Conservation (phyloP, 306 rosid genomes). For the Fragaria nilgerrensis region DNA sequence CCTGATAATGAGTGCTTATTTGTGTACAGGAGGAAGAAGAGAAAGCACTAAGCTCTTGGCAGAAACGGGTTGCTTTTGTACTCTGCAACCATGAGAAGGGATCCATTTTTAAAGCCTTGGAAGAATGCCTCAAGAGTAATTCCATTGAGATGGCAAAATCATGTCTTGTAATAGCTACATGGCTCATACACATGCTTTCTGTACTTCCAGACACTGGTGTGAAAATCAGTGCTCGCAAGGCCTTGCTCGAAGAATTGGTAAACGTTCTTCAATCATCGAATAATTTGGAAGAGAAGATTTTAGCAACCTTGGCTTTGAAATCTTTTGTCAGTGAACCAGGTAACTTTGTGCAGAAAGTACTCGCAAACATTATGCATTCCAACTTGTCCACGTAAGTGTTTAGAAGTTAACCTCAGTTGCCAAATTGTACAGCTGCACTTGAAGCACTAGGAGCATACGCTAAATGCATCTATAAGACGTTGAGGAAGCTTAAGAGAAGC, state of each 20-base stretch:
- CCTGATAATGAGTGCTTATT: slow-evolving; percentile 22
- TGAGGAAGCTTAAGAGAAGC: slow-evolving; percentile 71
- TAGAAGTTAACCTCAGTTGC: slow-evolving; percentile 18
- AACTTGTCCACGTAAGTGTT: background rate
- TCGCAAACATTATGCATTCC: background rate
- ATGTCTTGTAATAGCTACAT: slow-evolving; percentile 76
- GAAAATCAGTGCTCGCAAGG: slow-evolving; percentile 57
- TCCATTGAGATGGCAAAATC: slow-evolving; percentile 67
- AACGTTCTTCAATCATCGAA: slow-evolving; percentile 72
- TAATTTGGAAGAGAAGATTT: slow-evolving; percentile 71
- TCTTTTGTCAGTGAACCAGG: slow-evolving; percentile 64
- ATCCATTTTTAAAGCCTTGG: slow-evolving; percentile 77
- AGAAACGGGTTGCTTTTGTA: slow-evolving; percentile 70
- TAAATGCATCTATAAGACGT: slow-evolving; percentile 63
- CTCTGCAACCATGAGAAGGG: slow-evolving; percentile 88
- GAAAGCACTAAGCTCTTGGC: slow-evolving; percentile 66
- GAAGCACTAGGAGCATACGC: slow-evolving; percentile 69
- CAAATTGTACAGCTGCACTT: slow-evolving; percentile 54
- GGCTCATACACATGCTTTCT: slow-evolving; percentile 87
- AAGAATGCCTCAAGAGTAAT: slow-evolving; percentile 72
- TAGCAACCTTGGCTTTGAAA: slow-evolving; percentile 75
- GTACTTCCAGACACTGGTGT: slow-evolving; percentile 82
- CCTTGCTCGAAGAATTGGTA: slow-evolving; percentile 69
- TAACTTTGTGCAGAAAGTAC: slow-evolving; percentile 16
- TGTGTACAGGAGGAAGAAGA: slow-evolving; percentile 71